phyloP scores from a whole-genome alignment of 208 protist genomes.

The Angomonas deanei region DNA sequence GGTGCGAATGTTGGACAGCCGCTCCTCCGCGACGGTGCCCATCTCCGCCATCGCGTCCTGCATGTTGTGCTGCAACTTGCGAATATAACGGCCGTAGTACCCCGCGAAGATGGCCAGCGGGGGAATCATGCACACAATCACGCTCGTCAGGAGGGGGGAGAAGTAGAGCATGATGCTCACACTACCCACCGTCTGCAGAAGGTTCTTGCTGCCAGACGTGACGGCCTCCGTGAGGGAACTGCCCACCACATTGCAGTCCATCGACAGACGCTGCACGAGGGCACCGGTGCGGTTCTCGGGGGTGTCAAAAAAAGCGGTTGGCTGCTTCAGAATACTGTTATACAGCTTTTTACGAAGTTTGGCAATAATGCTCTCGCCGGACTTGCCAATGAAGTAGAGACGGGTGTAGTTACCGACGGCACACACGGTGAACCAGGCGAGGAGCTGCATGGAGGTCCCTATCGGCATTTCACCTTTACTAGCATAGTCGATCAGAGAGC shows the following conservation, averaged over 20 bases:
- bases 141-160: constrained; percentile 72
- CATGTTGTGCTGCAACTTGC: constrained; percentile 66
- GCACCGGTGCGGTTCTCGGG: constrained; percentile 71
- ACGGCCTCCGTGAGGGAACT: constrained; percentile 76
- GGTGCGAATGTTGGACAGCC: constrained; percentile 72
- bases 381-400: constrained; percentile 64
- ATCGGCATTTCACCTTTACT: constrained; percentile 76
- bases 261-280: constrained; percentile 76
- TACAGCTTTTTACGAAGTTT: constrained; percentile 65
- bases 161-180: constrained; percentile 86
- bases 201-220: constrained; percentile 76
- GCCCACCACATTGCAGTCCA: constrained; percentile 86
- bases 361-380: constrained; percentile 71
- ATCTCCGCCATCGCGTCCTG: constrained; percentile 80
- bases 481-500: constrained; percentile 75
- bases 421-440: constrained; percentile 64
- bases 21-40: constrained; percentile 77
- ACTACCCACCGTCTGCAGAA: constrained; percentile 72
- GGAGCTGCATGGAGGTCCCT: constrained; percentile 68
- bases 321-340: constrained; percentile 55
- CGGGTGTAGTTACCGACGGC: constrained; percentile 69
- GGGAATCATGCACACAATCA: constrained; percentile 77
- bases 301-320: constrained; percentile 74
- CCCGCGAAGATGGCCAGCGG: constrained; percentile 82
- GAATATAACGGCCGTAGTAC: constrained; percentile 76